Conservation (phyloP, 768 basidiomycete species). For the Mycena albidolilacea region DNA sequence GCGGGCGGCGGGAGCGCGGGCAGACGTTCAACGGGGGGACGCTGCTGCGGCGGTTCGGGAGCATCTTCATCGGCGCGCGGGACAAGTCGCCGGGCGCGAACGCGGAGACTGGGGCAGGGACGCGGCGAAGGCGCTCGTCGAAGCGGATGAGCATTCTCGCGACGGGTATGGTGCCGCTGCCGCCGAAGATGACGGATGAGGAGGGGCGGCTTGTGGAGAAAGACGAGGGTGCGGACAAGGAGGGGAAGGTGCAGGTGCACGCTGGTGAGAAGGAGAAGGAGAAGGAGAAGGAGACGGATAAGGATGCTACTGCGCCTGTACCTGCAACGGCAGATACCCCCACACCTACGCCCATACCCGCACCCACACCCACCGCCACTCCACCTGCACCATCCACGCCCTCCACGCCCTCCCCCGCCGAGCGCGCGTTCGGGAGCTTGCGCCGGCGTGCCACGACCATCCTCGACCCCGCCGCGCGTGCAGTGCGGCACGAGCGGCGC, state of each 20-base stretch:
- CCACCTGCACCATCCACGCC: conserved; percentile 43
- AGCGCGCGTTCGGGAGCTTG: conserved; percentile 59
- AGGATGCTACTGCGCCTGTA: conserved; percentile 26
- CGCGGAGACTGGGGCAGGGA: conserved; percentile 47
- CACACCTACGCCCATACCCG: conserved; percentile 92
- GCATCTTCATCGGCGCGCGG: conserved; percentile 70
- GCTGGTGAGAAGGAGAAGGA: background rate
- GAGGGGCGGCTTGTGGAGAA: conserved; percentile 41
- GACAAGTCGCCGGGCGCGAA: conserved; percentile 26
- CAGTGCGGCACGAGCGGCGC: conserved; percentile 78
- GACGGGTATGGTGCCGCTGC: conserved; percentile 45
- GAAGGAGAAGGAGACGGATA: conserved; percentile 48
- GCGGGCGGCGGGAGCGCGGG: conserved; percentile 66
- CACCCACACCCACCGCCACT: conserved; percentile 51
- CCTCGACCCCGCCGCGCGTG: conserved; percentile 75
- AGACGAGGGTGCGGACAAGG: too few species aligned
- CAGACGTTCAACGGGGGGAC: conserved; percentile 69
- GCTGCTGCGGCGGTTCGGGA: conserved; percentile 85
- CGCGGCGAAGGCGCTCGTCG: conserved; percentile 15
- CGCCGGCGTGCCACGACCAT: conserved; percentile 87
- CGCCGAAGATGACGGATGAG: conserved; percentile 55
- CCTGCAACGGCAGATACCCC: conserved; percentile 68
- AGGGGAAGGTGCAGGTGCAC: too few species aligned
- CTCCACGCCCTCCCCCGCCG: conserved; percentile 43
- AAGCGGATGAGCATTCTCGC: conserved; percentile 67